Percentiles rank a stretch among this genome's conserved stretches.
Evolutionary conservation across 202 grass and related monocot genomes (phyloP).

Genomic region (Musa balbisiana): DNA sequence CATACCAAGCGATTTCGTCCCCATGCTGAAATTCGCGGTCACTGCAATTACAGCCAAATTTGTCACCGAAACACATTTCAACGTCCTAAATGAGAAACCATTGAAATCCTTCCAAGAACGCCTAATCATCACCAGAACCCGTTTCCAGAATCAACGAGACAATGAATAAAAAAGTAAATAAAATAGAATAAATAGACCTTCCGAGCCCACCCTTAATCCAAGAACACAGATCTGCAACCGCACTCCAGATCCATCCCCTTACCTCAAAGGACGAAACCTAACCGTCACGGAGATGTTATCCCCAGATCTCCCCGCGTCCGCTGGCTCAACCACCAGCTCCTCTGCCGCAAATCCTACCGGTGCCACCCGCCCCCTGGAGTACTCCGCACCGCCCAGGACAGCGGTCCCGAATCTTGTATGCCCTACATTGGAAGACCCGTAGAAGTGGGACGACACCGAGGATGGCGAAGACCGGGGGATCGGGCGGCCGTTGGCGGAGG

Average conservation of each 20-base stretch:
- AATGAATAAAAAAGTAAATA: not conserved
- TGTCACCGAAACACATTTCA: not conserved
- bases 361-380: not conserved
- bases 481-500: constrained; percentile 51
- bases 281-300: constrained; percentile 97
- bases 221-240: not conserved
- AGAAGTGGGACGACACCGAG: constrained; percentile 64
- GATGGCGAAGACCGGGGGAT: constrained; percentile 78
- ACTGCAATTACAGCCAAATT: constrained; percentile 48
- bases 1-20: constrained; percentile 96
- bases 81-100: not conserved
- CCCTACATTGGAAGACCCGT: constrained; percentile 34
- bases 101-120: not conserved
- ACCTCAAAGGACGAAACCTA: constrained; percentile 93
- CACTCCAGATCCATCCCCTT: constrained; percentile 27
- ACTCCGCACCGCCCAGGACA: constrained; percentile 25
- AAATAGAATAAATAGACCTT: constrained; percentile 37
- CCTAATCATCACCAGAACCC: not conserved
- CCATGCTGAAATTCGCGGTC: constrained; percentile 86
- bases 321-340: constrained; percentile 65
- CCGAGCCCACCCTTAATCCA: not conserved
- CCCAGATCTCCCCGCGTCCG: constrained; percentile 62
- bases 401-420: constrained; percentile 53
- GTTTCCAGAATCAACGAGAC: not conserved
- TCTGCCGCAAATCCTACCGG: constrained; percentile 45